Evolutionary conservation across 345 rosid genomes (phyloP).

Genomic region (Brassica juncea): DNA sequence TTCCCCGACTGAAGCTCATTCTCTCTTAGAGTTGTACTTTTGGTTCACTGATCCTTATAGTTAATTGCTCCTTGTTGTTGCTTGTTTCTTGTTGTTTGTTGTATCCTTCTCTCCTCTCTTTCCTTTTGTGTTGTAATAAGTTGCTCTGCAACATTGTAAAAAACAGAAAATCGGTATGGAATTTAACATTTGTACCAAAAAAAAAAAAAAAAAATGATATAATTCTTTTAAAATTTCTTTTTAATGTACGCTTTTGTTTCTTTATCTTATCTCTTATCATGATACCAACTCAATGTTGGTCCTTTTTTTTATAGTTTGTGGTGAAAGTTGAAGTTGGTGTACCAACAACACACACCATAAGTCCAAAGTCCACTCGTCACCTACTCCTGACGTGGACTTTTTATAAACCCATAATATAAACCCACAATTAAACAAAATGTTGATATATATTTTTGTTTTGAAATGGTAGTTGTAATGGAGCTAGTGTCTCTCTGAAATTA

Average conservation of each 20-base stretch:
- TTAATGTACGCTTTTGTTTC: background rate
- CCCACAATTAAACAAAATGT: background rate
- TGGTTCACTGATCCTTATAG: too few relatives aligned
- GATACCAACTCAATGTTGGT: constrained; percentile 26
- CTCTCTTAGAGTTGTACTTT: too few relatives aligned
- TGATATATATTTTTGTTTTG: constrained; percentile 4
- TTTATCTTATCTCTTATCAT: background rate
- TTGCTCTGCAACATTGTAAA: too few relatives aligned
- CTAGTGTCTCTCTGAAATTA: too few relatives aligned
- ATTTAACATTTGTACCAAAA: too few relatives aligned
- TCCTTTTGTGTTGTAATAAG: too few relatives aligned
- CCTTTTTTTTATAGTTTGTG: constrained; percentile 11
- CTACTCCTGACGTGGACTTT: constrained; percentile 21
- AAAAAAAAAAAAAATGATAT: too few relatives aligned
- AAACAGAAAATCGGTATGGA: too few relatives aligned
- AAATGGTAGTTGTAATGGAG: constrained; percentile 22
- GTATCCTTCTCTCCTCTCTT: too few relatives aligned
- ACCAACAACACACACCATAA: constrained; percentile 29
- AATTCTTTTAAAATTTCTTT: background rate
- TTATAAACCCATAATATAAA: background rate
- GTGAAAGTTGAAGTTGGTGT: constrained; percentile 32
- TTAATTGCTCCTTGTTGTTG: too few relatives aligned
- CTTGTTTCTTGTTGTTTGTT: too few relatives aligned
- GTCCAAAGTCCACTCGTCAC: constrained; percentile 21
- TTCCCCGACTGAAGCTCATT: too few relatives aligned